Percentiles rank a stretch among this genome's conserved stretches.
phyloP scores from a whole-genome alignment of 805 yeast genomes.

The Barnettozyma wickerhamii region DNA sequence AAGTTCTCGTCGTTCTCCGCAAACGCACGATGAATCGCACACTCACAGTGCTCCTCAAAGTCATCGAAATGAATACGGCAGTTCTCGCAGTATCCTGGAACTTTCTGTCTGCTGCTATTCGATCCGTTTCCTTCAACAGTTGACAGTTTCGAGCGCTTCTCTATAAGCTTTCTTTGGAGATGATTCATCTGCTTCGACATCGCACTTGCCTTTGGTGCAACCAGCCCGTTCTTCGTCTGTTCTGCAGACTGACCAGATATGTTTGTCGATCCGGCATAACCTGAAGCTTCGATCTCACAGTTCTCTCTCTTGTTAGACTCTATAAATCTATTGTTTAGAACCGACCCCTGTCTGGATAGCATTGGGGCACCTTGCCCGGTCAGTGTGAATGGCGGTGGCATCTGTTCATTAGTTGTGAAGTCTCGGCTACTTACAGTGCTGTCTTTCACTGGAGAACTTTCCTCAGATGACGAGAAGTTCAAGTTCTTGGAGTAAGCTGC shows the following conservation, averaged over 20 bases:
- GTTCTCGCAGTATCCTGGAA: conserved; percentile 88
- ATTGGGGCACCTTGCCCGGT: conserved; percentile 3
- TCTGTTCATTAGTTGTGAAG: too few species aligned
- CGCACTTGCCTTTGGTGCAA: conserved; percentile 55
- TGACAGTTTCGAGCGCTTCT: conserved; percentile 15
- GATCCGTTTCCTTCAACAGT: conserved; percentile 12
- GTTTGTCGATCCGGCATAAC: conserved; percentile 42
- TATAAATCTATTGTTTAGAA: conserved; percentile 16
- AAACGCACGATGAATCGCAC: conserved; percentile 71
- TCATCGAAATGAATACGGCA: conserved; percentile 81
- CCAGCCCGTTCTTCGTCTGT: conserved; percentile 51
- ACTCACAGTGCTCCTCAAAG: conserved; percentile 68
- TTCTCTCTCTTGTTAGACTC: conserved; percentile 28
- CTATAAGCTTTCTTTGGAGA: conserved; percentile 39
- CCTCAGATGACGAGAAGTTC: conserved; percentile 3
- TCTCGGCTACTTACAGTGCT: too few species aligned
- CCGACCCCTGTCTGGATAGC: conserved; percentile 20
- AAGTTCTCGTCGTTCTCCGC: conserved; percentile 72
- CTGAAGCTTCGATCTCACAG: conserved; percentile 60
- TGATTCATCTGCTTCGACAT: conserved; percentile 48
- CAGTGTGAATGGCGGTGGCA: conserved; percentile 20
- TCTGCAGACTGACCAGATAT: conserved; percentile 24
- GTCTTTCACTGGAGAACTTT: conserved; percentile 3
- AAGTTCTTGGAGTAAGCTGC: conserved; percentile 13
- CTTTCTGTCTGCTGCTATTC: conserved; percentile 21